phyloP scores from a whole-genome alignment of 306 rosid species.

The Trifolium fragiferum region DNA sequence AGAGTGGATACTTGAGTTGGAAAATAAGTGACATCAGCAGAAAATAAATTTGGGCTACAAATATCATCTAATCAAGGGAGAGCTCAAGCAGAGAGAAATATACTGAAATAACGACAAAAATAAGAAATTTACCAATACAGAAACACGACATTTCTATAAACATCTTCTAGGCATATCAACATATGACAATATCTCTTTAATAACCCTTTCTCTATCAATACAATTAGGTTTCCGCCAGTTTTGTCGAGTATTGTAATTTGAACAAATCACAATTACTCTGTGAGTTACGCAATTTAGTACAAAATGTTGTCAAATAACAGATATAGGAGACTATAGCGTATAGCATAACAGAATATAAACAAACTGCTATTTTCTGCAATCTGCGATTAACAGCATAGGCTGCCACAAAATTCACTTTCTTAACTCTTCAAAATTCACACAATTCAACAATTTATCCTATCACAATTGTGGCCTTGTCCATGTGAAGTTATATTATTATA shows the following conservation, averaged over 20 bases:
- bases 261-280: background rate
- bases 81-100: background rate
- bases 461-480: background rate
- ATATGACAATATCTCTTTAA: slow-evolving; percentile 6
- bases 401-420: background rate
- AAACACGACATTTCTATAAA: background rate
- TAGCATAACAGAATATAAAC: background rate
- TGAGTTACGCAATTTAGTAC: background rate
- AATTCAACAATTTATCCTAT: slow-evolving; percentile 21
- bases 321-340: background rate
- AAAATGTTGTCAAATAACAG: background rate
- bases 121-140: background rate
- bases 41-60: background rate
- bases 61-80: background rate
- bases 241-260: background rate
- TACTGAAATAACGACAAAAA: background rate
- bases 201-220: background rate
- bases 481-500: background rate
- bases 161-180: slow-evolving; percentile 26
- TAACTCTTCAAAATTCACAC: background rate
- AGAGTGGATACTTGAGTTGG: background rate
- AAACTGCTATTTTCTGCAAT: background rate
- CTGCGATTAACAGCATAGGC: background rate
- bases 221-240: background rate
- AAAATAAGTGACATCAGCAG: background rate